phyloP scores from a whole-genome alignment of 208 protist species.

The Trypanosomatidae sp. region DNA sequence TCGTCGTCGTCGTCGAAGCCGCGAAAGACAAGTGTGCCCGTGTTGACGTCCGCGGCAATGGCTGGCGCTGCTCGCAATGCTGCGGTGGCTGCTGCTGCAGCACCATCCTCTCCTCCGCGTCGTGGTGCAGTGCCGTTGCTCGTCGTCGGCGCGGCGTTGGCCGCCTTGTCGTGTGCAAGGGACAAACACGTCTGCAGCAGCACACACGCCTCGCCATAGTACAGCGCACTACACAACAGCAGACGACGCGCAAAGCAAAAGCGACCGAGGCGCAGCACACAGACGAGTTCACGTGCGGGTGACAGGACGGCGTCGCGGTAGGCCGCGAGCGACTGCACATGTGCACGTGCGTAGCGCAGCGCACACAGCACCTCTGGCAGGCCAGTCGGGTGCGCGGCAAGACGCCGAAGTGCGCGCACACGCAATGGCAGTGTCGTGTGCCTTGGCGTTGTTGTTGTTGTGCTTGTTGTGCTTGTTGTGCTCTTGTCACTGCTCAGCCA shows the following conservation, averaged over 20 bases:
- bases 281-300: slow-evolving; percentile 20
- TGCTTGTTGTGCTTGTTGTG: too few relatives aligned
- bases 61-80: slow-evolving; percentile 7
- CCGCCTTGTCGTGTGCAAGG: too few relatives aligned
- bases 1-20: slow-evolving; percentile 40
- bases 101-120: too few relatives aligned
- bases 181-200: too few relatives aligned
- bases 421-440: too few relatives aligned
- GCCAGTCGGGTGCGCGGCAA: slow-evolving; percentile 30
- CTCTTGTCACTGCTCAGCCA: too few relatives aligned
- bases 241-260: slow-evolving; percentile 38
- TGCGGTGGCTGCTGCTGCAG: too few relatives aligned
- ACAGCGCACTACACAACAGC: slow-evolving; percentile 21
- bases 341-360: slow-evolving; percentile 32
- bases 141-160: too few relatives aligned
- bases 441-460: too few relatives aligned
- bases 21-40: slow-evolving; percentile 56
- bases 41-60: slow-evolving; percentile 56
- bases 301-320: slow-evolving; percentile 27
- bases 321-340: slow-evolving; percentile 19
- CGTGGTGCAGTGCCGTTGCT: too few relatives aligned
- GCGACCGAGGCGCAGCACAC: slow-evolving; percentile 30
- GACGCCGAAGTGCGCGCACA: too few relatives aligned
- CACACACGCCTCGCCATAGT: slow-evolving; percentile 25
- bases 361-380: slow-evolving; percentile 39